These are phyloP conservation scores for Spinellus fusiger DNA, from an alignment of 192 early-diverging fungal genomes.

Conservation along the genomic window DNA sequence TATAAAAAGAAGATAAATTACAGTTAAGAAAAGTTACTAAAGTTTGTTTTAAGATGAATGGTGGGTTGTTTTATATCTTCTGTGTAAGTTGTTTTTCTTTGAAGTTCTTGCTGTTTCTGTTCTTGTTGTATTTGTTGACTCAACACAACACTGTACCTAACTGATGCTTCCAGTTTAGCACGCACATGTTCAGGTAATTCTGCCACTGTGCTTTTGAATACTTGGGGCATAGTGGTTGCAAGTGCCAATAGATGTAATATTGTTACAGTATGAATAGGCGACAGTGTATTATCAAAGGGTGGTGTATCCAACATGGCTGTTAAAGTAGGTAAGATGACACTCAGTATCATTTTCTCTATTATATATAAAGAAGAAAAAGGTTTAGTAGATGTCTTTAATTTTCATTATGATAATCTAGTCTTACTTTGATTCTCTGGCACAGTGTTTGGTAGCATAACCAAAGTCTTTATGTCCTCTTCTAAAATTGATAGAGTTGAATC, in stretches of 20 bases:
- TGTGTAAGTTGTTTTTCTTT: conserved; percentile 14
- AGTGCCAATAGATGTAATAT: conserved; percentile 38
- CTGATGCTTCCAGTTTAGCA: conserved; percentile 41
- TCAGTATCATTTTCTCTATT: conserved; percentile 30
- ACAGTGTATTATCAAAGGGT: conserved; percentile 2
- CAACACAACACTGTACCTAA: conserved; percentile 39
- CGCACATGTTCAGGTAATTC: conserved; percentile 31
- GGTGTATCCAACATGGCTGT: conserved; percentile 32
- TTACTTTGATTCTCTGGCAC: conserved; percentile 37
- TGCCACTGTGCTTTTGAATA: conserved; percentile 38
- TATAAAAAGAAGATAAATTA: background rate
- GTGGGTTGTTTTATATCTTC: conserved; percentile 33
- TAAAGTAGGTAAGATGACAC: conserved; percentile 41
- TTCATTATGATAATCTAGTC: conserved; percentile 2
- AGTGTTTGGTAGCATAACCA: conserved; percentile 33
- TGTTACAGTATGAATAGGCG: conserved; percentile 30
- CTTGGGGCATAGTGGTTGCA: conserved; percentile 30
- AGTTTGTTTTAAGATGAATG: conserved; percentile 39
- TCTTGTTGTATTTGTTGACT: conserved; percentile 37
- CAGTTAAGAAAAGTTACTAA: conserved; percentile 28
- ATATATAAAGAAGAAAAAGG: background rate
- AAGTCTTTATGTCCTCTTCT: conserved; percentile 45
- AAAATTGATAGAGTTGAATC: conserved; percentile 25
- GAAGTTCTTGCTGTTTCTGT: conserved; percentile 26
- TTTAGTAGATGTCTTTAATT: background rate